Conservation (phyloP, 177 flowering plant species). For the Vitis hybrid region DNA sequence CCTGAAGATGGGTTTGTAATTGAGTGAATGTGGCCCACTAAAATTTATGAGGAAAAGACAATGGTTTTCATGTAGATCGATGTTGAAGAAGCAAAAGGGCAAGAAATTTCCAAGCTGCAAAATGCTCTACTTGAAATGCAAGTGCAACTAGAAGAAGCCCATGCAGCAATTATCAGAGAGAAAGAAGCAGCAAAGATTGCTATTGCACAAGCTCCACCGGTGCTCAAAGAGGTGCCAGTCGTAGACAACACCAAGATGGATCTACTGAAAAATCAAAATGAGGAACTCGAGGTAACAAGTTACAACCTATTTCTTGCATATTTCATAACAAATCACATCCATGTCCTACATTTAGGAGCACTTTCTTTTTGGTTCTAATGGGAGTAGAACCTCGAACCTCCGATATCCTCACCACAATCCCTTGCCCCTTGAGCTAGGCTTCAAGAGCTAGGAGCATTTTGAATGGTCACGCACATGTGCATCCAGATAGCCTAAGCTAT, state of each 20-base stretch:
- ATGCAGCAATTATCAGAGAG: constrained; percentile 57
- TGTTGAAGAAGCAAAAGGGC: constrained; percentile 83
- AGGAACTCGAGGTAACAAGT: constrained; percentile 58
- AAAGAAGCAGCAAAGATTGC: constrained; percentile 79
- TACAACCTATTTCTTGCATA: not conserved
- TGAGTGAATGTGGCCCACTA: not conserved
- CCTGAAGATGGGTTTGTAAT: constrained; percentile 1
- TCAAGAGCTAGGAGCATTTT: no score
- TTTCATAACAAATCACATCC: not conserved
- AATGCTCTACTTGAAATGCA: constrained; percentile 59
- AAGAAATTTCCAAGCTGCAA: constrained; percentile 70
- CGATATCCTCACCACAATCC: no score
- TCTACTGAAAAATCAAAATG: constrained; percentile 45
- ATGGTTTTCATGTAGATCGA: constrained; percentile 45
- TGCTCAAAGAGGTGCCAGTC: constrained; percentile 76
- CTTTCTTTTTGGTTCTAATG: no score
- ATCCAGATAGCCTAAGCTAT: no score
- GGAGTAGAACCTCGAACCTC: no score
- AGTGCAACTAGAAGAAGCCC: constrained; percentile 66
- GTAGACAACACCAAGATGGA: constrained; percentile 69
- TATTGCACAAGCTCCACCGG: constrained; percentile 80
- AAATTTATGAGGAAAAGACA: no score
- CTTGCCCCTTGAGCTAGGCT: no score
- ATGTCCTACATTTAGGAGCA: not conserved
- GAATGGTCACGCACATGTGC: no score